Percentiles rank a stretch among this genome's conserved stretches.
Conservation (phyloP, 176 grass and related monocot species). For the Cenchrus americanus region DNA sequence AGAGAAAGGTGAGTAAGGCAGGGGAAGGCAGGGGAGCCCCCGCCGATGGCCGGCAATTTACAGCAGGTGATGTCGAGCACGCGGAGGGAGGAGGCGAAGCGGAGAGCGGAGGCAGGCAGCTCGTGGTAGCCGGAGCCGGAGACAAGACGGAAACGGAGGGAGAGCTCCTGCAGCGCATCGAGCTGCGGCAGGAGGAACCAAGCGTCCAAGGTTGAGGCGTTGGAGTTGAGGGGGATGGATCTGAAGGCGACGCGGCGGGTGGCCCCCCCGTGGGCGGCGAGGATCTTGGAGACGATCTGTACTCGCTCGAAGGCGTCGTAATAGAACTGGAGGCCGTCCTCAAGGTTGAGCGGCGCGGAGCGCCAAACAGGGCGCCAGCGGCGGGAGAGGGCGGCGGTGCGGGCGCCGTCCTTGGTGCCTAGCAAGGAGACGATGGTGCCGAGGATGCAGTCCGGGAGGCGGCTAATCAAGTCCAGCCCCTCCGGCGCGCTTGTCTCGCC, state of each 20-base stretch:
- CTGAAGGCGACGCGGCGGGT: not conserved
- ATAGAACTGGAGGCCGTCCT: not conserved
- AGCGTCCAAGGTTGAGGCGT: not conserved
- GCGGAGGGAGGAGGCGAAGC: not conserved
- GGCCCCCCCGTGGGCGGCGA: not conserved
- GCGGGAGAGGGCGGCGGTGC: not conserved
- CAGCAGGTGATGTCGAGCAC: not conserved
- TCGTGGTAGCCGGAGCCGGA: not conserved
- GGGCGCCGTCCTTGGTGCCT: not conserved
- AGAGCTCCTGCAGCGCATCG: not conserved
- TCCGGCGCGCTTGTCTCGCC: no score
- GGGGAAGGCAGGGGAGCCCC: not conserved
- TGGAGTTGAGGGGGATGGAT: not conserved
- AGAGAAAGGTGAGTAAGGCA: not conserved
- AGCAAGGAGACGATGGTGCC: not conserved
- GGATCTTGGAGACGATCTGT: not conserved
- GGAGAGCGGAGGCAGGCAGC: not conserved
- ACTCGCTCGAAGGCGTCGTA: not conserved
- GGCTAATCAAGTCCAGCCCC: not conserved
- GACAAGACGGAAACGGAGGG: not conserved
- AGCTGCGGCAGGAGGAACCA: not conserved
- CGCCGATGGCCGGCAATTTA: not conserved
- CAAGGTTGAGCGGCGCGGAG: constrained; percentile 9
- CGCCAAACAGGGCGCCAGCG: not conserved
- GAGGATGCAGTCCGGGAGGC: not conserved